Conservation (phyloP, 129 eudicot species). For the Logfia minima region DNA sequence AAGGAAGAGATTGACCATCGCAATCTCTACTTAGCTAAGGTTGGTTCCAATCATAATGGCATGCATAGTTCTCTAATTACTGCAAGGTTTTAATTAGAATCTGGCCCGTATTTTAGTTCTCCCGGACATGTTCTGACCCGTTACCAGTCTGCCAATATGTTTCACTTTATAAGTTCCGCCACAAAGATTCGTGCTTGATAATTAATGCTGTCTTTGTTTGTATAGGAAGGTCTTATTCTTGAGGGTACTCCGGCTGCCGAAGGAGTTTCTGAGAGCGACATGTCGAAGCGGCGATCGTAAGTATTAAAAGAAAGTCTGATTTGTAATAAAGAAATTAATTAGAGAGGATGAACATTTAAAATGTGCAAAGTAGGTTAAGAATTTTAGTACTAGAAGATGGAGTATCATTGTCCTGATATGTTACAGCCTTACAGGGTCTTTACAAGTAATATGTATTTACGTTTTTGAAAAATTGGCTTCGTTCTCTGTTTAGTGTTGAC, state of each 20-base stretch:
- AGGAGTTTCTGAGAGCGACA: conserved; percentile 85
- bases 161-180: neutral
- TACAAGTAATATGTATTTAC: neutral
- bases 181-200: conserved; percentile 22
- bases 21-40: conserved; percentile 91
- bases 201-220: conserved; percentile 18
- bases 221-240: conserved; percentile 85
- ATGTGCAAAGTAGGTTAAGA: neutral
- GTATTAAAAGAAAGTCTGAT: conserved; percentile 24
- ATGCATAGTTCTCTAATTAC: too few relatives aligned
- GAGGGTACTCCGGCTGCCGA: conserved; percentile 96
- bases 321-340: neutral
- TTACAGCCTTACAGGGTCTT: neutral
- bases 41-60: conserved; percentile 19
- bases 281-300: conserved; percentile 84
- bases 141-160: neutral
- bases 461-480: neutral
- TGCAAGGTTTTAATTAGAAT: neutral
- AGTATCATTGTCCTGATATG: neutral
- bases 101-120: neutral
- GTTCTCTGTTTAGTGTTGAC: neutral
- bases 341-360: conserved; percentile 8
- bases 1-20: conserved; percentile 81
- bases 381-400: neutral
- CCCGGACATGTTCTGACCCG: neutral